These are phyloP conservation scores for Asterionellopsis glacialis DNA, from an alignment of 108 stramenopile species.

Conservation along the genomic window DNA sequence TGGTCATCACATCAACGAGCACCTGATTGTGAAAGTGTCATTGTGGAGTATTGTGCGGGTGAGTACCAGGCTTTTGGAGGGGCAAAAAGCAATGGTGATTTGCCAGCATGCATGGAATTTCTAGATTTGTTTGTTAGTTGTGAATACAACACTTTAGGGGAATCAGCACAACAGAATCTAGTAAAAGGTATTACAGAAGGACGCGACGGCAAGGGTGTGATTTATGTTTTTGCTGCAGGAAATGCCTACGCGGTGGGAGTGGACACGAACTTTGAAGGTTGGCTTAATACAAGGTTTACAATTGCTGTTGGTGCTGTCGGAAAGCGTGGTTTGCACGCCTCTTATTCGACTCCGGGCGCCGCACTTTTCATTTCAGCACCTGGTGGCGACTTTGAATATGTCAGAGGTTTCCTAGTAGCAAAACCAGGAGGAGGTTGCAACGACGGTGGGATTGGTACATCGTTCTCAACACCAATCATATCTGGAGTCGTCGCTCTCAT, in stretches of 20 bases:
- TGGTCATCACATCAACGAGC: neutral
- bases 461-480: slow-evolving; percentile 36
- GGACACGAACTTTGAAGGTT: slow-evolving; percentile 36
- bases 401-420: slow-evolving; percentile 16
- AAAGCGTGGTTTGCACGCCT: slow-evolving; percentile 22
- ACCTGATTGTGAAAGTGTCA: slow-evolving; percentile 16
- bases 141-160: slow-evolving; percentile 14
- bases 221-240: slow-evolving; percentile 41
- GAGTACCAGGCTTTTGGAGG: neutral
- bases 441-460: slow-evolving; percentile 24
- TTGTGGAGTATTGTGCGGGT: slow-evolving; percentile 11
- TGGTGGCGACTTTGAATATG: slow-evolving; percentile 29
- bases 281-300: slow-evolving; percentile 22
- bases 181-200: slow-evolving; percentile 18
- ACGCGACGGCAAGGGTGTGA: slow-evolving; percentile 37
- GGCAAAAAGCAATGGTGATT: slow-evolving; percentile 13
- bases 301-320: slow-evolving; percentile 40
- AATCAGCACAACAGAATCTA: neutral
- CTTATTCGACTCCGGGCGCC: slow-evolving; percentile 33
- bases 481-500: slow-evolving; percentile 41
- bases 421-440: slow-evolving; percentile 16
- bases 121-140: slow-evolving; percentile 30
- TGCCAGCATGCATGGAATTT: slow-evolving; percentile 26
- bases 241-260: slow-evolving; percentile 18
- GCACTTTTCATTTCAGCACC: slow-evolving; percentile 36